Percentiles rank a stretch among this genome's conserved stretches.
phyloP scores from a whole-genome alignment of 768 basidiomycete genomes.

The Lactarius indigo region DNA sequence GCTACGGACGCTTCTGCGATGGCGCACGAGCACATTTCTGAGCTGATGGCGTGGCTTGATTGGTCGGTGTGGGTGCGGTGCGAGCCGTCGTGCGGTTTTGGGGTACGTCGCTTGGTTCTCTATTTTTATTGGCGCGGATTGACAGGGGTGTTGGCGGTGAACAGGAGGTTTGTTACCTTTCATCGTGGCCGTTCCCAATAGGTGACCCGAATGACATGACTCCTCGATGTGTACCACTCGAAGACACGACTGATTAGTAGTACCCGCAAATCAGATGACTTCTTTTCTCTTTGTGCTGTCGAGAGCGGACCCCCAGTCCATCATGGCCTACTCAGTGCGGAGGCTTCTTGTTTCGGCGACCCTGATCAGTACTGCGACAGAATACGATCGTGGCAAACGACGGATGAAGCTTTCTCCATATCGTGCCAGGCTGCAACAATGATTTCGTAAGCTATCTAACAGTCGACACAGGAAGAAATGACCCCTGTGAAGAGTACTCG shows the following conservation, averaged over 20 bases:
- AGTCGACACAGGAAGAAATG: too few relatives aligned
- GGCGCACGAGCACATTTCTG: slow-evolving; percentile 8
- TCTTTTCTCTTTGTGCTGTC: too few relatives aligned
- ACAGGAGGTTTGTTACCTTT: slow-evolving; percentile 24
- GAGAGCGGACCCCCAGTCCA: too few relatives aligned
- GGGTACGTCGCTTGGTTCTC: slow-evolving; percentile 14
- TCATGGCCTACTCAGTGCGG: too few relatives aligned
- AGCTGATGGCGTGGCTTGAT: slow-evolving; percentile 27
- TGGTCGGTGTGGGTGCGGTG: slow-evolving; percentile 27
- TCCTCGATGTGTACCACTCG: slow-evolving; percentile 16
- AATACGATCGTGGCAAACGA: too few relatives aligned
- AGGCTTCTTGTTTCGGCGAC: too few relatives aligned
- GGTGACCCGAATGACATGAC: slow-evolving; percentile 20
- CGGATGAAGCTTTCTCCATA: too few relatives aligned
- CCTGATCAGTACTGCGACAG: too few relatives aligned
- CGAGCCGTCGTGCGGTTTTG: slow-evolving; percentile 16
- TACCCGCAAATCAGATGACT: too few relatives aligned
- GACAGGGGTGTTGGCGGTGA: neutral
- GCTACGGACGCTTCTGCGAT: neutral
- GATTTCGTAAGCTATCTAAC: too few relatives aligned
- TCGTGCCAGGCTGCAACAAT: too few relatives aligned
- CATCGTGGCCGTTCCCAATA: slow-evolving; percentile 24
- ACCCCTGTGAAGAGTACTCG: too few relatives aligned
- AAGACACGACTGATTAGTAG: neutral
- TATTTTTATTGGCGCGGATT: neutral